Base-by-base conservation (phyloP, 495 filamentous ascomycete genomes). In the Penicillium goetzii region DNA sequence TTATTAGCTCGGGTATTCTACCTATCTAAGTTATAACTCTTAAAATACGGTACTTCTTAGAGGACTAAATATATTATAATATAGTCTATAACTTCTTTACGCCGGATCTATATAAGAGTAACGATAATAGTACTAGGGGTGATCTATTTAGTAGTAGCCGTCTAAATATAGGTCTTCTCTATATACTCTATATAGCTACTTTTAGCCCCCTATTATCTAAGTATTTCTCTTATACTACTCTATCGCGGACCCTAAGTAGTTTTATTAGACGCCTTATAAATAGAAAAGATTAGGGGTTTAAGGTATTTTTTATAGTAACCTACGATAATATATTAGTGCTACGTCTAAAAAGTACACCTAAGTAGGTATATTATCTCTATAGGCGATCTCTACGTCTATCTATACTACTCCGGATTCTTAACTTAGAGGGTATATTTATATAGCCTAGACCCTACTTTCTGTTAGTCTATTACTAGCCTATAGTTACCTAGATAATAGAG, bases 401-500 rank as follows among this genome's bases (percentile, higher is more conserved):
- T 2, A 19, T 43, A 15, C 15, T 43, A 2, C 45, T 49, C 2
- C 45, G 43, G 19, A 49, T 49, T 9, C 21, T 49, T 5, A 23
- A 49, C 23, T 28, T 49, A 7, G 45, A 49, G 12, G 21, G 45
- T 8, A 23, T 23, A 1, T 49, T 43, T 43, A 7, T 9, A 2
- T n/a, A 19, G 7, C 41, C 41, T 11, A 15, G 38, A 2, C 41
- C 41, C 23, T 25, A 25, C 1, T 51, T 51, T 25, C 49, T 51
- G 0, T 1, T 51, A 0, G 23, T 55, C 32, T 36, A 17, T 14
- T 30, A 55, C 12, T 55, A 30, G 32, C 52, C 52, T 7, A 36
- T 55, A 15, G n/a, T 34, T 11, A n/a, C 32, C 14, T 55, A 30
- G 52, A 12, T 55, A n/a, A 30, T 55, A 0, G 52, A 55, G 52